Evolutionary conservation across 2,329 filamentous ascomycete species (phyloP).

Genomic region (Aaosphaeria arxii): DNA sequence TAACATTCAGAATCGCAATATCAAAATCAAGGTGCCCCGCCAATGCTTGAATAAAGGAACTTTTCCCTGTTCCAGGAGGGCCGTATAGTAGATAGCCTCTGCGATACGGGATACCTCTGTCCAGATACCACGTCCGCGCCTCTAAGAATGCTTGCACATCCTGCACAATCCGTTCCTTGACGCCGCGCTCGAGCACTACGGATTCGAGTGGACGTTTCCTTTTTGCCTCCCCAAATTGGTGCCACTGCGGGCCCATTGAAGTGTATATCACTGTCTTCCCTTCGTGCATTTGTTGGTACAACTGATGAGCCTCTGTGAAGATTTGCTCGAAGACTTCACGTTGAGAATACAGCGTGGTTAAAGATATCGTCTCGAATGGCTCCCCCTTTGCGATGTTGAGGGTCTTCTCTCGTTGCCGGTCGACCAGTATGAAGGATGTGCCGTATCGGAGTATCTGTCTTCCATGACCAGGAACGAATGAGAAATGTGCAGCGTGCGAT

Average conservation of each 20-base stretch:
- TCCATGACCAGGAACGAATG: constrained; percentile 87
- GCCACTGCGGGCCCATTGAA: constrained; percentile 80
- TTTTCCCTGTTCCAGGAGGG: constrained; percentile 88
- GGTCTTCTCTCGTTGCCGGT: constrained; percentile 82
- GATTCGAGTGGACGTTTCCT: constrained; percentile 85
- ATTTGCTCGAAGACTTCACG: constrained; percentile 87
- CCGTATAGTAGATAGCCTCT: constrained; percentile 87
- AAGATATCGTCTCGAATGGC: constrained; percentile 89
- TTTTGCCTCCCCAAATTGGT: constrained; percentile 76
- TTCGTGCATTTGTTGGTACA: constrained; percentile 77
- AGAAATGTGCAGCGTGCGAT: constrained; percentile 74
- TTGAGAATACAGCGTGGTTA: constrained; percentile 88
- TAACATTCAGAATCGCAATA: constrained; percentile 89
- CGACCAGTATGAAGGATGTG: constrained; percentile 82
- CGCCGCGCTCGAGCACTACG: constrained; percentile 78
- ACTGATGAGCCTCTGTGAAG: constrained; percentile 79
- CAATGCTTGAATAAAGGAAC: constrained; percentile 91
- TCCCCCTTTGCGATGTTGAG: constrained; percentile 77
- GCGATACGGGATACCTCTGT: constrained; percentile 91
- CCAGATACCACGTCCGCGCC: constrained; percentile 83
- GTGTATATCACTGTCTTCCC: constrained; percentile 94
- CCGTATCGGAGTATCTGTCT: constrained; percentile 83
- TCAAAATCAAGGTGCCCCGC: constrained; percentile 91
- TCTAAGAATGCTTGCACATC: constrained; percentile 81
- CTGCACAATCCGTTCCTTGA: constrained; percentile 75